Base-by-base conservation (phyloP, 331 rosid genomes). In the Quercus lobata region DNA sequence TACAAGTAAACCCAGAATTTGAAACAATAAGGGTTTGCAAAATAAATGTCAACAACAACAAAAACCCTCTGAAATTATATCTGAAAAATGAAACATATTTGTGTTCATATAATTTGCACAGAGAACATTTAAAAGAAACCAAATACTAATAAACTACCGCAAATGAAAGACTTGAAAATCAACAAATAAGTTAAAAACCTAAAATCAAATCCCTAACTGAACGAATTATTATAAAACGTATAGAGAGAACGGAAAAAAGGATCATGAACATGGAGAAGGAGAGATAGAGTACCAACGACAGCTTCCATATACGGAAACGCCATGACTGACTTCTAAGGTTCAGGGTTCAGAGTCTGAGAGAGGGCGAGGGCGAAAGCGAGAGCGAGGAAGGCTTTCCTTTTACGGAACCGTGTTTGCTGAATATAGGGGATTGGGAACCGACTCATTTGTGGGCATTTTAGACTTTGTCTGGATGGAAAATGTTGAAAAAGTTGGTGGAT, bases 281-380 rank as follows among this genome's bases (percentile, higher is more conserved):
- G 75, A 55, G 69, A 55, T 57, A 52, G 22, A 63, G 72, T 84
- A 89, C 92, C 92, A 56, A 89, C 89, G 3, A 89, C 92, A 55
- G 92, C 86, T 86, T 89, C 92, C 87, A 89, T 83, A 76, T 75
- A 89, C 32, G 92, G 92, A 75, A 89, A 86, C 79, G 75, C 90
- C 92, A 89, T 89, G 80, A 78, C 79, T 19, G 80, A 35, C 46
- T 29, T 21, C 1, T 70, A 76, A 29, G 34, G 4, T 35, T 61
- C 72, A 30, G 66, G 29, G 80, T 57, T 17, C 32, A 29, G 69
- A 49, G 54, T 49, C 17, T 3, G 70, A 61, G 72, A n/a, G 72
- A 58, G 55, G 70, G 68, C 1, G 30, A 5, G 1, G 19, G 25
- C 32, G 44, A 29, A 41, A n/a, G 53, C n/a, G 44, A 29, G 70